Conservation (phyloP, 345 rosid species). For the Arabidopsis suecica region DNA sequence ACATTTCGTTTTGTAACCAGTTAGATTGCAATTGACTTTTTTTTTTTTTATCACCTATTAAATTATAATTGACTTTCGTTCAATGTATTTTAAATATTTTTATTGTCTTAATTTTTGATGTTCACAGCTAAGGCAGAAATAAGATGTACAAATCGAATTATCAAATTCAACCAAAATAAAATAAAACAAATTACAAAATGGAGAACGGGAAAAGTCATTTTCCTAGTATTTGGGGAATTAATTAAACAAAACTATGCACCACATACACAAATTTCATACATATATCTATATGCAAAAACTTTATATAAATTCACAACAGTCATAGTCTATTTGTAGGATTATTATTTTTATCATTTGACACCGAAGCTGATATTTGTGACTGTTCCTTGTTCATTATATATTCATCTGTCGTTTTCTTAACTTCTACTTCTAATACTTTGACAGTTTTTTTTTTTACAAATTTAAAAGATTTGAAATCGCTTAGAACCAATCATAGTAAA, state of each 20-base stretch:
- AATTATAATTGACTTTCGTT: slow-evolving; percentile 39
- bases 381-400: slow-evolving; percentile 22
- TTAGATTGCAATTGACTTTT: slow-evolving; percentile 36
- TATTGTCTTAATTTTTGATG: neutral
- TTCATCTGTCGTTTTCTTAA: slow-evolving; percentile 34
- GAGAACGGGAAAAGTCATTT: slow-evolving; percentile 18
- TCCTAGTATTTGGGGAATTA: slow-evolving; percentile 19
- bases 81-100: neutral
- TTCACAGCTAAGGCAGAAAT: slow-evolving; percentile 16
- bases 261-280: neutral
- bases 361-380: slow-evolving; percentile 25
- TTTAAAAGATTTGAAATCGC: slow-evolving; percentile 14
- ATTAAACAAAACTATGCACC: neutral
- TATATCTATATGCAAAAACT: neutral
- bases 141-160: neutral
- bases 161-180: neutral
- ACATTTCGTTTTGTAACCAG: slow-evolving; percentile 20
- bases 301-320: neutral
- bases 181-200: neutral
- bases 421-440: slow-evolving; percentile 7
- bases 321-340: neutral
- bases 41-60: slow-evolving; percentile 10
- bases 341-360: slow-evolving; percentile 21
- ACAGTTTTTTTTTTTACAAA: slow-evolving; percentile 10
- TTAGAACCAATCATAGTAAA: slow-evolving; percentile 14